Conservation (phyloP, 371 early-diverging fungal species). For the Funneliformis caledonium region DNA sequence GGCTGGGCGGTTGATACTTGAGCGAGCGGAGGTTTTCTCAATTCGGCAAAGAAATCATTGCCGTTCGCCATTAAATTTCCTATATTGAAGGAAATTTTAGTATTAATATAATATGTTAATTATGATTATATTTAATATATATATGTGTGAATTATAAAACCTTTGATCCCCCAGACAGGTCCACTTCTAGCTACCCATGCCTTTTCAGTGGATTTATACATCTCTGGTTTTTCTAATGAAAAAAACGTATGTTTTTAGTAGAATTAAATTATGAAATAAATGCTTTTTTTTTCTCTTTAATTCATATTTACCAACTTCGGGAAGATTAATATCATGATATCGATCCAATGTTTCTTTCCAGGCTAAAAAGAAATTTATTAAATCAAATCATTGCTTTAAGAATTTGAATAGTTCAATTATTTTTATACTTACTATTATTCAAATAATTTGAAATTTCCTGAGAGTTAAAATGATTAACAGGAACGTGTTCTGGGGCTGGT, state of each 20-base stretch:
- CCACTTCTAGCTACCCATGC: conserved; percentile 8
- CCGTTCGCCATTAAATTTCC: conserved; percentile 38
- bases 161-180: conserved; percentile 25
- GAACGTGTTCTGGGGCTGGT: conserved; percentile 30
- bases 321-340: conserved; percentile 21
- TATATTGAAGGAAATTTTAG: neutral
- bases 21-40: conserved; percentile 14
- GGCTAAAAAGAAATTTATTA: neutral
- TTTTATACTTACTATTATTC: conserved; percentile 28
- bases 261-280: neutral
- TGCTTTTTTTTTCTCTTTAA: neutral
- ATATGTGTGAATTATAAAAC: neutral
- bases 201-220: conserved; percentile 18
- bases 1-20: conserved; percentile 23
- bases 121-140: neutral
- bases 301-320: conserved; percentile 32
- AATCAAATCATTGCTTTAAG: neutral
- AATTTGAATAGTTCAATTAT: neutral
- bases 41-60: conserved; percentile 39
- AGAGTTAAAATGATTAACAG: conserved; percentile 37
- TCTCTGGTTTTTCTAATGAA: conserved; percentile 35
- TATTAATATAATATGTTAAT: neutral
- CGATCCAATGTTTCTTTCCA: conserved; percentile 27
- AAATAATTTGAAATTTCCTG: conserved; percentile 35
- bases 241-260: neutral